Evolutionary conservation across 805 yeast species (phyloP), one percentile per base, ranked within the genome.

Genomic region (Metschnikowia noctiluminum): DNA sequence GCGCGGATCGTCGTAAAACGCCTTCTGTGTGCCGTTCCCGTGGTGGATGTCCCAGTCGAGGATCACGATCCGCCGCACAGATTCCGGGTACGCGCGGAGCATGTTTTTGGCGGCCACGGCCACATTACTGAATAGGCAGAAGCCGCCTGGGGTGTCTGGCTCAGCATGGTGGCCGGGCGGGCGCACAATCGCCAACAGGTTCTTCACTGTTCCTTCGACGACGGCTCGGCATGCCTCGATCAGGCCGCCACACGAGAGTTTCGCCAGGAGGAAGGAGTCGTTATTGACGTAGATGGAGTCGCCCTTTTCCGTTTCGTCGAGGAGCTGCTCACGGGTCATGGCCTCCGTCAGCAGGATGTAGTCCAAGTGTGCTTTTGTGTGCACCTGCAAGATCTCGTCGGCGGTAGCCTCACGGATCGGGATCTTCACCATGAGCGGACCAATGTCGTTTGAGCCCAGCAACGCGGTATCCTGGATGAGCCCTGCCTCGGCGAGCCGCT

Each of bases 131-230:
- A 94, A 94, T 40, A 94, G 73, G 70, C 99, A 94, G 64, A 94
- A 94, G 12, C 99, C 99, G 42, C 97, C 98, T 0, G 99, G 96
- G 13, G 90, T 74, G 56, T 89, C 94, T 1, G 99, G 99, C 62
- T 95, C 99, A 0, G 99, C 98, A 63, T 94, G 99, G 70, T 94
- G 99, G 7, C 99, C 99, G 0, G 99, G 99, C 1, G 99, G 99
- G 56, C 99, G 81, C 13, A 94, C 96, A 7, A 94, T 88, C 0
- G 99, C 99, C 43, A 94, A 63, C 0, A 97, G 84, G 63, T 94
- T 94, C 62, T 89, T 89, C 30, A 92, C 98, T 48, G 78, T 73
- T 2, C 96, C 96, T 63, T 91, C 97, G 9, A 94, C 87, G 16
- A 94, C 98, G 0, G 98, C 96, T 55, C 82, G 81, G 65, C 98